phyloP scores from a whole-genome alignment of 805 yeast species.

The Ogataea polymorpha region DNA sequence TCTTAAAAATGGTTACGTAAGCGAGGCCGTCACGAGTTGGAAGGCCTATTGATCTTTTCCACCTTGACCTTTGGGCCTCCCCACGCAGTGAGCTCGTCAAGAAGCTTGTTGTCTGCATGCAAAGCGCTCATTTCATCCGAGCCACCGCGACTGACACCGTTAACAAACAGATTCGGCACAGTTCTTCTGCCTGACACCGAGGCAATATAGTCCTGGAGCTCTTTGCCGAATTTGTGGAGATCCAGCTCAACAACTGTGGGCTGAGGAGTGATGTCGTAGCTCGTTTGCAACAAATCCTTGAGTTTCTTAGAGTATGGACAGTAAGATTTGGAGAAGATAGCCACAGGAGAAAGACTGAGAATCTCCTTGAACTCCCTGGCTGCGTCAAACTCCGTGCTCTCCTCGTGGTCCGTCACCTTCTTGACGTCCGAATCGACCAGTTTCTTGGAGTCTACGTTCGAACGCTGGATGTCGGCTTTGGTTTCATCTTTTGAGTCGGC shows the following conservation, averaged over 20 bases:
- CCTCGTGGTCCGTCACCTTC: conserved; percentile 1
- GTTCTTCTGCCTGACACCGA: conserved; percentile 73
- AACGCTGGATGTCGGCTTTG: not conserved
- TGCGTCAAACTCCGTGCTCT: conserved; percentile 39
- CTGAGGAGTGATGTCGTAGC: conserved; percentile 68
- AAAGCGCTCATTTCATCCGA: conserved; percentile 71
- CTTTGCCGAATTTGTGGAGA: conserved; percentile 69
- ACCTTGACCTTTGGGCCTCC: conserved; percentile 51
- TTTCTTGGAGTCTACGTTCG: not conserved
- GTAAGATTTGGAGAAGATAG: conserved; percentile 55
- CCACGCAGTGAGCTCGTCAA: conserved; percentile 57
- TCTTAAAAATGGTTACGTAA: conserved; percentile 4
- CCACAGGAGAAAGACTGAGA: conserved; percentile 59
- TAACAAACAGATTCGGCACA: conserved; percentile 85
- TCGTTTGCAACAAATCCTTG: conserved; percentile 59
- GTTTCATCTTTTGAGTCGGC: not conserved
- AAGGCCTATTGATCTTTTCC: conserved; percentile 52
- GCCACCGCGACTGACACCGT: conserved; percentile 80
- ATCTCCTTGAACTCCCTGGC: conserved; percentile 55
- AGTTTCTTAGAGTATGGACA: conserved; percentile 78
- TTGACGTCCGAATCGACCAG: not conserved
- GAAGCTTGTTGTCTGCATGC: conserved; percentile 55
- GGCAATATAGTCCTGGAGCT: conserved; percentile 70
- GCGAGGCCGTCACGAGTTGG: conserved; percentile 36
- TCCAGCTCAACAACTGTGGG: conserved; percentile 81